Conservation (phyloP, 768 basidiomycete species). For the Pleurotus djamor region DNA sequence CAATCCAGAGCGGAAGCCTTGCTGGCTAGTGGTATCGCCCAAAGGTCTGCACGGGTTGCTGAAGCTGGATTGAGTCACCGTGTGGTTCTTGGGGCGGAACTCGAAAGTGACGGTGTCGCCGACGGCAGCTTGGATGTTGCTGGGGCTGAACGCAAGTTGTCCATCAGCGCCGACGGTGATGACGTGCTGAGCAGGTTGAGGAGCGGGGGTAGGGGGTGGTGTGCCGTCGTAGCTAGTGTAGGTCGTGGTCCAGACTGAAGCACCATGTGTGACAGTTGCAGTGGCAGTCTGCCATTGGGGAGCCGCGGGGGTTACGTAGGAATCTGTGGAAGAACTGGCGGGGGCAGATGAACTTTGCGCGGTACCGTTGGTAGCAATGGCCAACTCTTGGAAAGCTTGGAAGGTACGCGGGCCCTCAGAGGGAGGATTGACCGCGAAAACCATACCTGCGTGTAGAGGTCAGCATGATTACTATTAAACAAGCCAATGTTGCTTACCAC, state of each 20-base stretch:
- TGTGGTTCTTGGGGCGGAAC: slow-evolving; percentile 24
- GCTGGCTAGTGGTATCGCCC: slow-evolving; percentile 9
- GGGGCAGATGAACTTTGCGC: slow-evolving; percentile 5
- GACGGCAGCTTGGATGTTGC: slow-evolving; percentile 16
- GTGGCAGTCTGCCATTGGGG: slow-evolving; percentile 25
- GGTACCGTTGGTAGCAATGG: slow-evolving; percentile 19
- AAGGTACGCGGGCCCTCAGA: slow-evolving; percentile 23
- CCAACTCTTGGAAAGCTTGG: slow-evolving; percentile 35
- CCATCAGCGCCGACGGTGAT: slow-evolving; percentile 15
- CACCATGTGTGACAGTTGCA: slow-evolving; percentile 25
- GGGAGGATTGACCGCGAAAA: slow-evolving; percentile 48
- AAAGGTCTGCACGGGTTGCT: slow-evolving; percentile 19
- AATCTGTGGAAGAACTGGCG: slow-evolving; percentile 6
- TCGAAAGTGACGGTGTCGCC: slow-evolving; percentile 19
- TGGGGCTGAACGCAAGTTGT: slow-evolving; percentile 12
- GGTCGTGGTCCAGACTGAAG: slow-evolving; percentile 20
- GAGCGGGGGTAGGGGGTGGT: slow-evolving; percentile 13
- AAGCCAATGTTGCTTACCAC: slow-evolving; percentile 22
- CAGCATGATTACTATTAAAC: slow-evolving; percentile 16
- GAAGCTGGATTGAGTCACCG: slow-evolving; percentile 28
- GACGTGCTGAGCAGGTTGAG: slow-evolving; percentile 13
- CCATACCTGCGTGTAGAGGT: slow-evolving; percentile 36
- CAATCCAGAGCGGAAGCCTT: too few relatives aligned
- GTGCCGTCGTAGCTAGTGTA: slow-evolving; percentile 22
- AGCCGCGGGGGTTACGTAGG: slow-evolving; percentile 19